Evolutionary conservation across 805 yeast genomes (phyloP), one percentile per base, ranked within the genome.

Genomic region (Wickerhamomyces kurtzmanii): DNA sequence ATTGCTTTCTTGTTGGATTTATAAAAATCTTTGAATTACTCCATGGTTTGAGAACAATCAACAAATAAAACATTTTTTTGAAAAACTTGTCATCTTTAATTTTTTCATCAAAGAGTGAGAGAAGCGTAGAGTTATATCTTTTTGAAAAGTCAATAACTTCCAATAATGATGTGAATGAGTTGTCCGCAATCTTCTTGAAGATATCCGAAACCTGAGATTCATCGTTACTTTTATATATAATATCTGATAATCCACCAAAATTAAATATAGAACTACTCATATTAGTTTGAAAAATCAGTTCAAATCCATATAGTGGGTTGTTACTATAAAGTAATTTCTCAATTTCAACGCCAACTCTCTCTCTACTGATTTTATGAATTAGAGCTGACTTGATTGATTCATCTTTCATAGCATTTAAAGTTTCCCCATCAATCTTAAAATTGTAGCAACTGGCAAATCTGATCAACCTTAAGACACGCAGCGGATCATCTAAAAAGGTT

Each of bases 401-500:
- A 20, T 65, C 62, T 20, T 51, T 59, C 94, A 91, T 86, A 1
- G 89, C 80, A 2, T 53, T 42, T 20, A 42, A 33, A 0, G 87
- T 72, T 1, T 63, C 67, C 0, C 49, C 41, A 7, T 76, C 93
- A 18, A 91, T 66, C 1, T 40, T 41, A 46, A 87, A 91, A 26
- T 71, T 63, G 45, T 80, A 84, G 31, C 84, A 71, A 19, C 83
- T 65, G 0, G 95, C 91, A 59, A 91, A 91, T 39, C 99, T 61
- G 16, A 91, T 70, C 31, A 91, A 57, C 36, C 99, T 64, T 31
- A 91, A 53, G 2, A 89, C 91, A 33, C 99, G 66, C 33, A 91
- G 64, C 1, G 99, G 99, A 52, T 91, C 99, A 47, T 91, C 99
- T 26, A 77, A 45, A 43, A 91, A 91, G 1, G 99, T 91, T 43